phyloP scores from a whole-genome alignment of 148 eudicot genomes.

The Rheum nobile region DNA sequence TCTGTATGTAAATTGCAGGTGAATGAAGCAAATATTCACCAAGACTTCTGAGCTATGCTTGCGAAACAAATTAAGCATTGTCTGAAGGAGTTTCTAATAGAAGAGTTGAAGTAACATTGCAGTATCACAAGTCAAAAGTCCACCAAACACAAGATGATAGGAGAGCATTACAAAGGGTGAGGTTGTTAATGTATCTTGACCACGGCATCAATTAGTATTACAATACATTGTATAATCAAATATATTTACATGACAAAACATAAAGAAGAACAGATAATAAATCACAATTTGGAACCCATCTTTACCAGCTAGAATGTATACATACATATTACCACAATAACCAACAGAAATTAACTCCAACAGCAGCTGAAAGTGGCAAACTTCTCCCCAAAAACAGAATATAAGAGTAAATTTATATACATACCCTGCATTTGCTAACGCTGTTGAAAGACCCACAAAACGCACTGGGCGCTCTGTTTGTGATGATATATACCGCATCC shows the following conservation, averaged over 20 bases:
- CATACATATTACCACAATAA: not conserved
- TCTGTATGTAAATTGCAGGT: not conserved
- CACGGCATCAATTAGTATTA: not conserved
- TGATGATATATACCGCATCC: conserved; percentile 98
- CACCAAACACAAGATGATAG: not conserved
- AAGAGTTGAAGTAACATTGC: not conserved
- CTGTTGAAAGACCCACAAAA: conserved; percentile 96
- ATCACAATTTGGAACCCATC: not conserved
- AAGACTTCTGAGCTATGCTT: not conserved
- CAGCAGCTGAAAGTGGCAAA: not conserved
- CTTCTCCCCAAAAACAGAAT: not conserved
- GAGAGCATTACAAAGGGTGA: not conserved
- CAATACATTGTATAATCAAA: not conserved
- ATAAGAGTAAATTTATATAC: not conserved
- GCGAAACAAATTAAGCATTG: not conserved
- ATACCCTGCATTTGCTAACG: conserved; percentile 82
- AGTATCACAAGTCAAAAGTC: not conserved
- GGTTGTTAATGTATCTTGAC: not conserved
- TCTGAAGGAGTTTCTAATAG: not conserved
- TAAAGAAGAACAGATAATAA: not conserved
- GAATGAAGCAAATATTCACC: not conserved
- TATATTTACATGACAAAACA: not conserved
- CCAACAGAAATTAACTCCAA: not conserved
- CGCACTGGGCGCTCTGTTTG: conserved; percentile 88
- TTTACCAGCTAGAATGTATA: not conserved